These are phyloP conservation scores for Sporothrix brasiliensis DNA, from an alignment of 2,329 filamentous ascomycete genomes.

Conservation along the genomic window DNA sequence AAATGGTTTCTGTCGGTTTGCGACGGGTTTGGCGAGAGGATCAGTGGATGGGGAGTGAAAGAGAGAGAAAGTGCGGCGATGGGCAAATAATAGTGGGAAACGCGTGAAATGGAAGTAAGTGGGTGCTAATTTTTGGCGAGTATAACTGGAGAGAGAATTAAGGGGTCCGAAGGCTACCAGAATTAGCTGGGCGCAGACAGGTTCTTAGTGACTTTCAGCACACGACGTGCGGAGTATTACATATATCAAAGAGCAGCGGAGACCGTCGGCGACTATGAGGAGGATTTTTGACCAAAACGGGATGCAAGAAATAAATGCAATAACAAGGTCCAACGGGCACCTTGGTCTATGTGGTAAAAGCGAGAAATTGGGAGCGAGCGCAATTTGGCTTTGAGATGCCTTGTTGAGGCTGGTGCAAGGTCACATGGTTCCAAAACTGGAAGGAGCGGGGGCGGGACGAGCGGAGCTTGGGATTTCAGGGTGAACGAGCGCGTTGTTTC, in stretches of 20 bases:
- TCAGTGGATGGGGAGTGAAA: conserved; percentile 23
- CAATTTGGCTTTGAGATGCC: neutral
- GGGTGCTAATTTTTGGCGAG: conserved; percentile 6
- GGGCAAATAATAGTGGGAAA: conserved; percentile 26
- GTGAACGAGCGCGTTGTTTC: neutral
- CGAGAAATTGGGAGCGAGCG: neutral
- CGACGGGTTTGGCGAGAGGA: conserved; percentile 37
- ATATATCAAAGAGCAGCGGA: neutral
- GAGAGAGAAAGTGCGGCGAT: conserved; percentile 6
- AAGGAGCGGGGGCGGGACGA: conserved; percentile 10
- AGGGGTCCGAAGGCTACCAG: neutral
- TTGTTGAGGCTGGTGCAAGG: neutral
- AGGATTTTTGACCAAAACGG: neutral
- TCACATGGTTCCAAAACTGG: conserved; percentile 1
- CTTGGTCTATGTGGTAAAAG: too few species aligned
- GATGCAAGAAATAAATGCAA: neutral
- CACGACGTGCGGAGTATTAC: neutral
- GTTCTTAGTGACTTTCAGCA: neutral
- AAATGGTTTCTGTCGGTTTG: conserved; percentile 39
- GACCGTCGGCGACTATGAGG: neutral
- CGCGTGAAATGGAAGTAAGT: conserved; percentile 16
- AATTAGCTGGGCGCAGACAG: neutral
- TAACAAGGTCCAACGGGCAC: too few species aligned
- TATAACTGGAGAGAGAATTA: neutral
- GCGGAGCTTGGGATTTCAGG: conserved; percentile 5